A percentile compares a stretch with the other conserved stretches of the same genome.
Evolutionary conservation across 2,329 filamentous ascomycete genomes (phyloP).

Genomic region (Bipolaris oryzae): DNA sequence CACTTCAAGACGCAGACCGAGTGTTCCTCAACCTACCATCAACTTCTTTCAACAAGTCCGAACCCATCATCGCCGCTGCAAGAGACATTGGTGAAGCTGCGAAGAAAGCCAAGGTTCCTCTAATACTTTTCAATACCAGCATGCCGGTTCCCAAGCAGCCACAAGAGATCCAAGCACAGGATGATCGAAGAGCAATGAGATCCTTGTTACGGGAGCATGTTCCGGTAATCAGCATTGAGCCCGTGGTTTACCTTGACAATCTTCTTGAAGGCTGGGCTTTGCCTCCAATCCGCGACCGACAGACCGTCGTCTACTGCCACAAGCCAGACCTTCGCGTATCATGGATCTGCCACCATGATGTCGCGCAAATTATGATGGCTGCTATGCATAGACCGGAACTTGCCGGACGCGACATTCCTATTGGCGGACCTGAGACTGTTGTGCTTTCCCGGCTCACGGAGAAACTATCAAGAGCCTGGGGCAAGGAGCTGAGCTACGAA

Average conservation of each 20-base stretch:
- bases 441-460: constrained; percentile 39
- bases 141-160: constrained; percentile 33
- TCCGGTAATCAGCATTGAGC: constrained; percentile 45
- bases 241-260: constrained; percentile 50
- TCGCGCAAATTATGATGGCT: constrained; percentile 49
- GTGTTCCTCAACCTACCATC: constrained; percentile 39
- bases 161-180: constrained; percentile 38
- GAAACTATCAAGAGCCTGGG: constrained; percentile 45
- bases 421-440: constrained; percentile 48
- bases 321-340: constrained; percentile 46
- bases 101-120: constrained; percentile 18
- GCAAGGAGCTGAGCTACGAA: constrained; percentile 38
- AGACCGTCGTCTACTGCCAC: constrained; percentile 51
- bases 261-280: constrained; percentile 50
- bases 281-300: constrained; percentile 42
- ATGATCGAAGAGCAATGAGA: constrained; percentile 41
- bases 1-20: constrained; percentile 25
- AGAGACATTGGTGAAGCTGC: constrained; percentile 28
- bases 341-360: constrained; percentile 51
- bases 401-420: constrained; percentile 43
- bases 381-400: constrained; percentile 43
- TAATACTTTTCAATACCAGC: constrained; percentile 40
- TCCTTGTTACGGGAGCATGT: constrained; percentile 40
- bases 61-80: constrained; percentile 32
- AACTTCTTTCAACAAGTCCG: constrained; percentile 37